Percentiles rank a stretch among this genome's conserved stretches.
phyloP scores from a whole-genome alignment of 2,329 filamentous ascomycete species.

The Talaromyces sp. region DNA sequence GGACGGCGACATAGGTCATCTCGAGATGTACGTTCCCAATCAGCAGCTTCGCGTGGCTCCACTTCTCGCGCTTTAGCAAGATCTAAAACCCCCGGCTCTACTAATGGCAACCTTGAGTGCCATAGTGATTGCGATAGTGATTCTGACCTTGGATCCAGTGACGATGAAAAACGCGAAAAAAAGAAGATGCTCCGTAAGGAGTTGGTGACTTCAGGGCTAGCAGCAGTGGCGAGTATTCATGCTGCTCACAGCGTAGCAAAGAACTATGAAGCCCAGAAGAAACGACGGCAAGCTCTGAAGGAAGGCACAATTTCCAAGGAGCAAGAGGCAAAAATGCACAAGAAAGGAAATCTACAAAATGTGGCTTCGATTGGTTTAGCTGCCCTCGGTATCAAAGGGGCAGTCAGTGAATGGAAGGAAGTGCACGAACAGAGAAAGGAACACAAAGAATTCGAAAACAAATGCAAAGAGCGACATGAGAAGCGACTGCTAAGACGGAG shows the following conservation, averaged over 20 bases:
- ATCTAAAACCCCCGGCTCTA: background rate
- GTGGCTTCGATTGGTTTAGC: constrained; percentile 63
- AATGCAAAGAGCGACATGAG: constrained; percentile 37
- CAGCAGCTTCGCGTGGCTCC: constrained; percentile 17
- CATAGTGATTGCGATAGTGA: constrained; percentile 32
- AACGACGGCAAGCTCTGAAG: constrained; percentile 55
- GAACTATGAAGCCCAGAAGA: constrained; percentile 59
- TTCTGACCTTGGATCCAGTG: constrained; percentile 53
- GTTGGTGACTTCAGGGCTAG: constrained; percentile 61
- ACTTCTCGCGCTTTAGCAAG: constrained; percentile 16
- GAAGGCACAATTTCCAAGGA: constrained; percentile 61
- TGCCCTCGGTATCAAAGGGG: constrained; percentile 63
- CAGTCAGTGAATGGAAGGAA: constrained; percentile 64
- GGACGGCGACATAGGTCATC: constrained; percentile 31
- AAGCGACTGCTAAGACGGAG: constrained; percentile 39
- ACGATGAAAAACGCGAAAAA: constrained; percentile 58
- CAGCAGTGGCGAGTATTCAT: constrained; percentile 65
- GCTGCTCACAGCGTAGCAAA: constrained; percentile 62
- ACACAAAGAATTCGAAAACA: constrained; percentile 48
- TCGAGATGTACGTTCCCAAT: constrained; percentile 41
- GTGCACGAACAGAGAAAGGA: constrained; percentile 59
- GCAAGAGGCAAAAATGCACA: constrained; percentile 59
- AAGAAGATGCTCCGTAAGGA: constrained; percentile 65
- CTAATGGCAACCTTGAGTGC: constrained; percentile 8
- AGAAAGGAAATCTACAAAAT: constrained; percentile 61